Evolutionary conservation across 1,284 basidiomycete species (phyloP), one percentile per base, ranked within the genome.

Genomic region (Stereum hirsutum): DNA sequence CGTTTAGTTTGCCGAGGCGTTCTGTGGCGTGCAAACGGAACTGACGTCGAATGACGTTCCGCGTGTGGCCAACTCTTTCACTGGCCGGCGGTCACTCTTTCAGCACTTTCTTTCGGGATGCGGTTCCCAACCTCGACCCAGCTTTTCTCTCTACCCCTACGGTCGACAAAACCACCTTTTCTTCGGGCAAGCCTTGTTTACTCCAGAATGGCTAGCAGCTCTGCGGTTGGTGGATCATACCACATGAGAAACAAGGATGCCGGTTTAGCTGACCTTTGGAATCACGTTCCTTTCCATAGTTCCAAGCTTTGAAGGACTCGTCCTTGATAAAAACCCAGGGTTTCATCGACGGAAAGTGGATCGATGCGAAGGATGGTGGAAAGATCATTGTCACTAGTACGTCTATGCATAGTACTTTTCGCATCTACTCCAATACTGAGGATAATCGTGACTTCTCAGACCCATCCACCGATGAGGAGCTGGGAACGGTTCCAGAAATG

Each of bases 401-500:
- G 81, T 70, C 14, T n/a, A n/a, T 4, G 41, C 15, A 19, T 8
- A 25, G 21, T 25, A 42, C 26, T 32, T 19, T 37, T 24, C 20
- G 30, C 33, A 6, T n/a, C 20, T 45, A 33, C n/a, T n/a, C n/a
- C n/a, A n/a, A 17, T 24, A 30, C 24, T 25, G 34, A 36, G 39
- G 41, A 42, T 15, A 7, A 21, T 20, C 27, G 12, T 5, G 14
- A 15, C 31, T 6, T 6, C 21, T 35, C n/a, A 92, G 92, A 95
- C 66, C 92, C 92, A 25, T 85, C 89, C 4, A 92, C 84, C 1
- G 74, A 75, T 32, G 76, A 91, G 53, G 74, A 77, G 45, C 73
- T 95, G 35, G 92, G 89, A 23, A 81, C 76, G 0, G 70, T 90
- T 23, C 89, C 92, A 5, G 92, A 96, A 57, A 88, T 95, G 82